These are phyloP conservation scores for Cicer yamashitae DNA, from an alignment of 306 rosid genomes.

Conservation along the genomic window DNA sequence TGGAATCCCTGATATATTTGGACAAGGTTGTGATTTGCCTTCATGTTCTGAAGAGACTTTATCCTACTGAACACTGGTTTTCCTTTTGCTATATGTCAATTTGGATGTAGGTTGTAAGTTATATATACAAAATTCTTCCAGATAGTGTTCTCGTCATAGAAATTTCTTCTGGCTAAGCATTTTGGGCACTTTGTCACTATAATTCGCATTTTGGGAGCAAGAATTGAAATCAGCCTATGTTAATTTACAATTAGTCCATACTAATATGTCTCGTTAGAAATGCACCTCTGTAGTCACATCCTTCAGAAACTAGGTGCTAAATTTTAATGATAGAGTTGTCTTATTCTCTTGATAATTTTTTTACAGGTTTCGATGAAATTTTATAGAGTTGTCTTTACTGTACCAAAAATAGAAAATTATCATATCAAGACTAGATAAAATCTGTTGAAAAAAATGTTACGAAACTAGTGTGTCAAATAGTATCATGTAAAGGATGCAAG, in stretches of 20 bases:
- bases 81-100: conserved; percentile 39
- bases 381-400: too few relatives aligned
- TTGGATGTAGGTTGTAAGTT: conserved; percentile 53
- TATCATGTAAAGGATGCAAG: too few relatives aligned
- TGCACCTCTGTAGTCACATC: not conserved
- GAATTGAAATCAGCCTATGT: conserved; percentile 4
- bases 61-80: conserved; percentile 37
- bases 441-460: too few relatives aligned
- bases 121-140: conserved; percentile 12
- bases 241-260: conserved; percentile 7
- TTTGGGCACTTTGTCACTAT: conserved; percentile 33
- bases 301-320: not conserved
- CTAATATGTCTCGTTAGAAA: not conserved
- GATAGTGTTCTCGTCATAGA: conserved; percentile 20
- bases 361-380: not conserved
- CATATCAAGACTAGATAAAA: too few relatives aligned
- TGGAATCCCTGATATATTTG: conserved; percentile 82
- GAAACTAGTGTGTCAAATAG: too few relatives aligned
- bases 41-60: conserved; percentile 67
- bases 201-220: conserved; percentile 2
- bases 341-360: too few relatives aligned
- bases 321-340: not conserved
- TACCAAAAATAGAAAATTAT: too few relatives aligned
- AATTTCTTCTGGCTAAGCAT: conserved; percentile 20
- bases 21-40: conserved; percentile 68